Base-by-base conservation (phyloP, 2,329 filamentous ascomycete species). In the Fusarium humuli region DNA sequence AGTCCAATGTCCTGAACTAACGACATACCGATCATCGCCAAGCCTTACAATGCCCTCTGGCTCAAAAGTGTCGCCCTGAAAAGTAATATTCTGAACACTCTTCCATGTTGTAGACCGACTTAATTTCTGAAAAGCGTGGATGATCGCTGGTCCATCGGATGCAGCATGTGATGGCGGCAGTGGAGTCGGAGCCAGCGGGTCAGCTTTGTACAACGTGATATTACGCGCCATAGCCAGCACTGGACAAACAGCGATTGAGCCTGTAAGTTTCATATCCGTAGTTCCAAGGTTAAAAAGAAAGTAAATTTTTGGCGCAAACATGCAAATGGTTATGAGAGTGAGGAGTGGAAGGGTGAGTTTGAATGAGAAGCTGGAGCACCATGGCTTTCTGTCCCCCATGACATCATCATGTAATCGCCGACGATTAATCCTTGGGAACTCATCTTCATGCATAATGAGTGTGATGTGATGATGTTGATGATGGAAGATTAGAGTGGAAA, bases 11-110 rank as follows among this genome's bases (percentile, higher is more conserved):
- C 81, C 83, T 12, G 81, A 79, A 23, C 80, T 81, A 41, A 86
- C 77, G 62, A 85, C 77, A 57, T 81, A 84, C 18, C 83, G 81
- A 44, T 84, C 78, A 22, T 78, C 66, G 9, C 80, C 78, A 1
- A 85, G 67, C 6, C 82, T 79, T 14, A 84, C 79, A 48, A 86
- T 81, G 6, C 84, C 83, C 63, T 86, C 84, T 3, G 84, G 84
- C 60, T 86, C 84, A 66, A 81, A 83, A 2, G 81, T 81, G 59
- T 85, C 80, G 29, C 82, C 83, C 56, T 85, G 76, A 37, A 85
- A 79, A 8, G 68, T 75, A 29, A 84, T 75, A 20, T 81, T 82
- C 11, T 78, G 78, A 5, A 86, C 73, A 22, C 80, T 78, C 6
- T 77, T 81, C 83, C 83, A 84, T 3, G 72, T 68, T 1, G 83